Base-by-base conservation (phyloP, 2,329 filamentous ascomycete species). In the Cadophora gregata region DNA sequence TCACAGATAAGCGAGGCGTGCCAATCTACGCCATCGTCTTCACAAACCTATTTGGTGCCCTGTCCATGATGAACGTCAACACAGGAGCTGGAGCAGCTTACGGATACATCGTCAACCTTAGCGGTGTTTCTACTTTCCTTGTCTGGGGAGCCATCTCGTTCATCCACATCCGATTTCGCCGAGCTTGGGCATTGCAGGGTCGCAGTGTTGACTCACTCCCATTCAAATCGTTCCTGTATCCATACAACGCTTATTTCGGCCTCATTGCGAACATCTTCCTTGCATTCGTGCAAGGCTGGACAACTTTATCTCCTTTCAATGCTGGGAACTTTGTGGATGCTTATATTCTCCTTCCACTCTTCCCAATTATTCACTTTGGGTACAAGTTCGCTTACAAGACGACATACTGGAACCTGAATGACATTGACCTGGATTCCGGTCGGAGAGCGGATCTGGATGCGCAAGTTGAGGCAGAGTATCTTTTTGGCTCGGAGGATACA, bases 41-140 rank as follows among this genome's bases (percentile, higher is more conserved):
- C 59, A 90, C 91, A 16, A 93, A 93, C 69, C 79, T 88, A 1
- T 89, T 91, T 64, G 91, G 90, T 10, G 83, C 88, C 4, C 79
- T 93, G n/a, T 86, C 87, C n/a, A 87, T 92, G 84, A 90, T 92
- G 86, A 92, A 92, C 72, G 79, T 90, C 38, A 88, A 84, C 45
- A 90, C 89, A 0, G 89, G 88, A 8, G 88, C 89, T 0, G 83
- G 85, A 51, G 82, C 85, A 67, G 89, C 88, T 0, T 93, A 91
- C 75, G 77, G 77, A 7, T 91, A 91, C 77, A 90, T 93, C 66
- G 86, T 92, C 73, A 91, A 90, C 72, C 80, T 92, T 0, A 87
- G 84, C 6, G 90, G 90, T 4, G 88, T 92, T 1, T 88, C 88
- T 45, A 91, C 89, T 0, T 92, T 92, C 74, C 76, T 92, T 1